These are phyloP conservation scores for Scutellaria minor DNA, from an alignment of 257 asterid genomes.

Conservation along the genomic window DNA sequence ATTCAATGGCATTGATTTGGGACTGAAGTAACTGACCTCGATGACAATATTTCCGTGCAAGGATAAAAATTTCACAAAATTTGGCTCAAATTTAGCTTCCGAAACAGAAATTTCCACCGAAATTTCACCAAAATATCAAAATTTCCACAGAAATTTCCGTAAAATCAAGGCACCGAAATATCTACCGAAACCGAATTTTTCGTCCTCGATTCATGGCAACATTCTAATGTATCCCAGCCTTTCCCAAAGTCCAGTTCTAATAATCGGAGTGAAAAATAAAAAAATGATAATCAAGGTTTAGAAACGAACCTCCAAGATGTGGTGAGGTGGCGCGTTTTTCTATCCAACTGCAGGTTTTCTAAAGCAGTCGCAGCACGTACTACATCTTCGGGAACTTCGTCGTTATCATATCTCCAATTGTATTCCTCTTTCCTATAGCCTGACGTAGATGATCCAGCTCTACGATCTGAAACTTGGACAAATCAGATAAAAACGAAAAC, in stretches of 20 bases:
- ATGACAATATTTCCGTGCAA: too few species aligned
- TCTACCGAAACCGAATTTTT: too few species aligned
- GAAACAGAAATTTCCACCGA: too few species aligned
- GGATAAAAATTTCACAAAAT: too few species aligned
- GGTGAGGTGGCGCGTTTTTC: constrained; percentile 71
- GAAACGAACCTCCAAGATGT: constrained; percentile 81
- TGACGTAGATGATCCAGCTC: constrained; percentile 79
- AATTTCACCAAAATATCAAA: too few species aligned
- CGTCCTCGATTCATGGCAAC: too few species aligned
- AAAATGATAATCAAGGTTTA: constrained; percentile 23
- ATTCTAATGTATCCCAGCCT: too few species aligned
- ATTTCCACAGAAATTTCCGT: too few species aligned
- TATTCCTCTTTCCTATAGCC: constrained; percentile 82
- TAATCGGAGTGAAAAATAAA: constrained; percentile 1
- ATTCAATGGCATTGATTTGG: too few species aligned
- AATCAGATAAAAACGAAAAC: constrained; percentile 25
- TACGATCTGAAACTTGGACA: constrained; percentile 56
- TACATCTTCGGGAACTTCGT: constrained; percentile 70
- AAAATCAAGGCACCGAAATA: too few species aligned
- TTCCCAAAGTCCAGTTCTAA: constrained; percentile 3
- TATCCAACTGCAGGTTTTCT: constrained; percentile 85
- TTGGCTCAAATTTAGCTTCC: too few species aligned
- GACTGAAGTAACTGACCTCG: too few species aligned
- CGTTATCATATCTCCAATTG: constrained; percentile 75
- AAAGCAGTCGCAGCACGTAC: constrained; percentile 75